phyloP scores from a whole-genome alignment of 2,329 filamentous ascomycete species.

The Fusarium redolens region DNA sequence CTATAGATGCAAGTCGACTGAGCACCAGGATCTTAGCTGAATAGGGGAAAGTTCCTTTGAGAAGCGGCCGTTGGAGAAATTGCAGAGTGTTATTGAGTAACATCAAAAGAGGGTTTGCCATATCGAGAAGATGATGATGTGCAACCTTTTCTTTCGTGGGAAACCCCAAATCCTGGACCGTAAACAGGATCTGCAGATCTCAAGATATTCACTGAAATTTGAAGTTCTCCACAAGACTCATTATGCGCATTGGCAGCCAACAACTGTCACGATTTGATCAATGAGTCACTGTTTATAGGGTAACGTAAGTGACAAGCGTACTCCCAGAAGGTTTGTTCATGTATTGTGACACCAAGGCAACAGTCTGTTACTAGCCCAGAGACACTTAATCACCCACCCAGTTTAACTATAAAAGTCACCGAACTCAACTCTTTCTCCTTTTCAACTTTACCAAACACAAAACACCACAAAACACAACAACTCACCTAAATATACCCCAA shows the following conservation, averaged over 20 bases:
- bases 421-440: not conserved
- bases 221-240: accelerated
- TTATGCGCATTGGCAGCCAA: accelerated
- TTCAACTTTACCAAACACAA: not conserved
- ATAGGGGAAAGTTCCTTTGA: no score
- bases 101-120: no score
- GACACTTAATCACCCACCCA: not conserved
- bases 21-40: no score
- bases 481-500: not conserved
- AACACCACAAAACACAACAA: not conserved
- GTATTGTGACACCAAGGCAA: accelerated
- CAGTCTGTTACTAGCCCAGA: not conserved
- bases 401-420: not conserved
- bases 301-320: accelerated
- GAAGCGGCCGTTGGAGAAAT: no score
- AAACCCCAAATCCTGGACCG: no score
- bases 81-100: no score
- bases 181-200: accelerated
- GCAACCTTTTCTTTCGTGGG: no score
- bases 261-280: not conserved
- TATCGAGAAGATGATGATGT: no score
- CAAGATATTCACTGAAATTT: not conserved
- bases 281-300: not conserved
- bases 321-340: accelerated
- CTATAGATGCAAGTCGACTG: no score